phyloP scores from a whole-genome alignment of 108 stramenopile species.

The Skeletonema tropicum region DNA sequence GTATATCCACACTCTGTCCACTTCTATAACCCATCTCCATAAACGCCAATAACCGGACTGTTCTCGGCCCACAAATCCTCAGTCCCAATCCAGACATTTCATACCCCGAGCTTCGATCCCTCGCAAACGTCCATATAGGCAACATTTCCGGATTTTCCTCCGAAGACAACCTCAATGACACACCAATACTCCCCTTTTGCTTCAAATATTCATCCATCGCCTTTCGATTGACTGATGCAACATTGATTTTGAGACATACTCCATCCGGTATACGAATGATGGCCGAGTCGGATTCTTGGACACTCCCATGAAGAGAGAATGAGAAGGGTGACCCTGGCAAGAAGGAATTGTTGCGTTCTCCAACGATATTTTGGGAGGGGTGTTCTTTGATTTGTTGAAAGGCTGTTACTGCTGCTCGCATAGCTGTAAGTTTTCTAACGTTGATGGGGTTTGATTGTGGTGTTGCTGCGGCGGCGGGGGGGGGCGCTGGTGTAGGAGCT shows the following conservation, averaged over 20 bases:
- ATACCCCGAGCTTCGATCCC: constrained; percentile 24
- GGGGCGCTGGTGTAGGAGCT: constrained; percentile 13
- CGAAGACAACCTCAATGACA: constrained; percentile 24
- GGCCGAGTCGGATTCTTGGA: constrained; percentile 34
- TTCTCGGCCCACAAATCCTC: constrained; percentile 35
- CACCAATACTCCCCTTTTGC: constrained; percentile 45
- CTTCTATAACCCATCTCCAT: constrained; percentile 51
- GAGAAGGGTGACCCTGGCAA: constrained; percentile 48
- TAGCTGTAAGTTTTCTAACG: constrained; percentile 24
- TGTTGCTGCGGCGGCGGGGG: neutral
- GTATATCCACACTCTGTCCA: constrained; percentile 39
- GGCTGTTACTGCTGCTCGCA: constrained; percentile 32
- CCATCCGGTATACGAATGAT: constrained; percentile 45
- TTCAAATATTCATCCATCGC: constrained; percentile 23
- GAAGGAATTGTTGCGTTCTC: constrained; percentile 32
- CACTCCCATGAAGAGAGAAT: constrained; percentile 32
- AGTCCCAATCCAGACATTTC: constrained; percentile 34
- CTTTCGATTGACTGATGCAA: constrained; percentile 35
- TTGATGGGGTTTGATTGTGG: constrained; percentile 11
- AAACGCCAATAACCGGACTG: constrained; percentile 30
- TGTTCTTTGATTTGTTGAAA: constrained; percentile 37
- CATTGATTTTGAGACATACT: constrained; percentile 25
- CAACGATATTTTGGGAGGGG: constrained; percentile 29
- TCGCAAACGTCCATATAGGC: constrained; percentile 49
- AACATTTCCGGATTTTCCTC: constrained; percentile 49